Conservation (phyloP, 345 rosid genomes). For the Corchorus olitorius region DNA sequence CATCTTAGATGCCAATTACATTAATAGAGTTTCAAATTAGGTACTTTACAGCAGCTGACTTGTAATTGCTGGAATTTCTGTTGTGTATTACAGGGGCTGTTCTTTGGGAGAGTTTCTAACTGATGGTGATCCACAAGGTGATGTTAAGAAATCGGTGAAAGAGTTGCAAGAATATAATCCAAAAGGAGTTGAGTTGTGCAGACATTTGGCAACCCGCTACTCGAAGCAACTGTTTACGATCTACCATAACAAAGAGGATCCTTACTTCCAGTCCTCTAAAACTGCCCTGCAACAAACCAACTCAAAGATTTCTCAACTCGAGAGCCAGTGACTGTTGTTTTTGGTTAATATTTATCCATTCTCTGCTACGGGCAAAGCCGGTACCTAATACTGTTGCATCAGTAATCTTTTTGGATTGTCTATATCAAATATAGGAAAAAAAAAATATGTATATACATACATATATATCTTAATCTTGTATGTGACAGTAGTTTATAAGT, state of each 20-base stretch:
- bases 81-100: conserved; percentile 49
- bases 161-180: conserved; percentile 45
- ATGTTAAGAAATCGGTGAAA: conserved; percentile 55
- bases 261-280: conserved; percentile 40
- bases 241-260: conserved; percentile 64
- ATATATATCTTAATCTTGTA: not conserved
- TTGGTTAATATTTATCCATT: not conserved
- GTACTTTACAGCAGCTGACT: not conserved
- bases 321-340: not conserved
- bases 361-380: not conserved
- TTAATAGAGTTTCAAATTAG: not conserved
- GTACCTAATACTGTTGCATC: not conserved
- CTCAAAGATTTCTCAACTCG: not conserved
- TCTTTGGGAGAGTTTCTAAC: conserved; percentile 59
- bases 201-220: conserved; percentile 49
- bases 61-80: conserved; percentile 7
- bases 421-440: not conserved
- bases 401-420: not conserved
- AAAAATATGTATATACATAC: not conserved
- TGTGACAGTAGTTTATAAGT: not conserved
- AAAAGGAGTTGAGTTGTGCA: conserved; percentile 50
- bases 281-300: not conserved
- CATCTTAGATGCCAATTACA: not conserved
- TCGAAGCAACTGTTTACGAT: conserved; percentile 74
- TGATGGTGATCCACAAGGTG: conserved; percentile 54